phyloP scores from a whole-genome alignment of 1,139 yeast species.

The Petasospora fabianii region DNA sequence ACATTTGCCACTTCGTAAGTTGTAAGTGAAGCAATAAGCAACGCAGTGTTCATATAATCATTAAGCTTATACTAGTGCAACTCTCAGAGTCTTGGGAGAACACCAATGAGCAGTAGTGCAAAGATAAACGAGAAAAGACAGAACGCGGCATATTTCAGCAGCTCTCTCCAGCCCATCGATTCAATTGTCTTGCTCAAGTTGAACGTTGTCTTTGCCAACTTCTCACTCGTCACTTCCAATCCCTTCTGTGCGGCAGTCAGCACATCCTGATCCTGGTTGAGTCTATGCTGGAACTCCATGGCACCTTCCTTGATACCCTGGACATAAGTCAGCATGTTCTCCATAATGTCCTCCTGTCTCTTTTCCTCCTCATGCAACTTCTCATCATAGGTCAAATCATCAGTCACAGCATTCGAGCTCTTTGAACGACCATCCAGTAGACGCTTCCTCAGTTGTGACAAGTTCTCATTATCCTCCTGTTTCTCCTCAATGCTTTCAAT shows the following conservation, averaged over 20 bases:
- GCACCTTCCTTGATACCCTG: slow-evolving; percentile 36
- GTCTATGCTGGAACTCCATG: slow-evolving; percentile 35
- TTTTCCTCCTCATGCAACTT: slow-evolving; percentile 34
- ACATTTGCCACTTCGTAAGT: too few relatives aligned
- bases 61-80: too few relatives aligned
- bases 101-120: slow-evolving; percentile 32
- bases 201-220: slow-evolving; percentile 30
- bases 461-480: slow-evolving; percentile 16
- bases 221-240: slow-evolving; percentile 33
- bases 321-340: slow-evolving; percentile 35
- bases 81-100: slow-evolving; percentile 36
- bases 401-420: slow-evolving; percentile 3
- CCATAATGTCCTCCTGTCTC: slow-evolving; percentile 33
- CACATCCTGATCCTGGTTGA: slow-evolving; percentile 34
- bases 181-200: slow-evolving; percentile 29
- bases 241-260: slow-evolving; percentile 39
- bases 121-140: slow-evolving; percentile 28
- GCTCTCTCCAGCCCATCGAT: slow-evolving; percentile 32
- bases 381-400: slow-evolving; percentile 27
- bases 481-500: slow-evolving; percentile 1
- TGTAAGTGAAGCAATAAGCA: too few relatives aligned
- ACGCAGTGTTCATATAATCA: not conserved
- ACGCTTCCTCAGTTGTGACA: slow-evolving; percentile 31
- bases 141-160: slow-evolving; percentile 26
- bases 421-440: slow-evolving; percentile 27